Conservation (phyloP, 345 rosid genomes). For the Eucalyptus sp. region DNA sequence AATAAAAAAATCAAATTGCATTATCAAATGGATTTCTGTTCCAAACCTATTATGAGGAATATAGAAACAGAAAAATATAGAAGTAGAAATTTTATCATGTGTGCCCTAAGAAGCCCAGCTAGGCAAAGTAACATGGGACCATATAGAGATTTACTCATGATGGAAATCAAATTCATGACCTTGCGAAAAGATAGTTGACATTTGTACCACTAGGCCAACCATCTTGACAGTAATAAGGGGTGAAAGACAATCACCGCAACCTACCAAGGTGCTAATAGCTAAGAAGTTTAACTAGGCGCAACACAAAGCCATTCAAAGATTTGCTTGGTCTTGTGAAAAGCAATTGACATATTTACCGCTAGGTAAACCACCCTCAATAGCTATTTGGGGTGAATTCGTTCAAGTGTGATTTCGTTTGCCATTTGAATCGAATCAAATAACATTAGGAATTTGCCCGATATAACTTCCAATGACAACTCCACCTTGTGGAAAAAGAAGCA, state of each 20-base stretch:
- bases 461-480: neutral
- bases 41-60: too few species aligned
- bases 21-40: too few species aligned
- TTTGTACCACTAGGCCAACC: neutral
- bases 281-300: neutral
- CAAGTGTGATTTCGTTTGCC: neutral
- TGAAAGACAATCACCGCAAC: rapidly evolving
- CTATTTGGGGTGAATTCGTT: neutral
- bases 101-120: neutral
- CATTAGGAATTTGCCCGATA: neutral
- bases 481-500: neutral
- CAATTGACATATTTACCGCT: neutral
- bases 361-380: neutral
- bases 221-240: too few species aligned
- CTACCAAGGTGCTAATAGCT: neutral
- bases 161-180: neutral
- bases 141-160: neutral
- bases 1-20: too few species aligned
- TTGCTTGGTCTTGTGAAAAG: neutral
- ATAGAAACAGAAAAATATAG: too few species aligned
- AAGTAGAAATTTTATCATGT: too few species aligned
- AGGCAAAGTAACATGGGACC: rapidly evolving
- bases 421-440: neutral
- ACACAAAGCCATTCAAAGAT: neutral
- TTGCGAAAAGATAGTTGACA: neutral